A percentile compares a stretch with the other conserved stretches of the same genome.
Conservation (phyloP, 2,329 filamentous ascomycete genomes). For the Cercospora zeina region DNA sequence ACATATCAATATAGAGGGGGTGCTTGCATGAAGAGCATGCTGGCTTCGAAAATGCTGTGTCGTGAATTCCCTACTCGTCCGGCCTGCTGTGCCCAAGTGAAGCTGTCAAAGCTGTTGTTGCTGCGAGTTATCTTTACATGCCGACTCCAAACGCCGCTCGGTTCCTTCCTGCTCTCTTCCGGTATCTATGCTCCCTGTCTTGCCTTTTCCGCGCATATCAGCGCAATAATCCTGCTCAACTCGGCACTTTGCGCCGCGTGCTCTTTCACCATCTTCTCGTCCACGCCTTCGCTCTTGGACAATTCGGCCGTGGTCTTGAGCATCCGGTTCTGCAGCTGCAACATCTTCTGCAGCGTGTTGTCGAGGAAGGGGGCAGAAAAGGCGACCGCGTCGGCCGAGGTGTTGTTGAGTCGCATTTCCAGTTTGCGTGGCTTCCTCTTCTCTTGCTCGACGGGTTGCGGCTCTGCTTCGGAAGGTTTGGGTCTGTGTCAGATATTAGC, state of each 20-base stretch:
- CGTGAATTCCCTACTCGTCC: neutral
- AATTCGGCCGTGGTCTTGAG: constrained; percentile 51
- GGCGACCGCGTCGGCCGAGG: constrained; percentile 44
- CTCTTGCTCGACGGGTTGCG: constrained; percentile 33
- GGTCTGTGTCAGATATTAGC: constrained; percentile 21
- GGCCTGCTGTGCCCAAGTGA: neutral
- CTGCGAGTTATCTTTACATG: neutral
- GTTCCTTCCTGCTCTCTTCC: neutral
- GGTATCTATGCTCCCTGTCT: constrained; percentile 46
- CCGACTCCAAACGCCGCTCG: neutral
- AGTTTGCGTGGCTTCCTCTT: constrained; percentile 52
- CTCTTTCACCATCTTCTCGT: constrained; percentile 52
- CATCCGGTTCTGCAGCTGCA: constrained; percentile 54
- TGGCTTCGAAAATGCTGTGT: neutral
- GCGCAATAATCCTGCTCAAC: constrained; percentile 51
- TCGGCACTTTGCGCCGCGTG: constrained; percentile 54
- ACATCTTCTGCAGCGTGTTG: constrained; percentile 54
- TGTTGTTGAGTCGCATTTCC: constrained; percentile 50
- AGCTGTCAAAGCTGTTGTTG: constrained; percentile 3
- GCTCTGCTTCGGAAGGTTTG: constrained; percentile 35
- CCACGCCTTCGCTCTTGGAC: constrained; percentile 47
- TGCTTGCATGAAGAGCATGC: neutral
- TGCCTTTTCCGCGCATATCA: constrained; percentile 56
- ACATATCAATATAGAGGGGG: neutral
- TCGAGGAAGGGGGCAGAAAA: constrained; percentile 57